Percentiles rank a stretch among this genome's conserved stretches.
These are phyloP conservation scores for Gossypioides kirkii DNA, from an alignment of 345 rosid genomes.

Conservation along the genomic window DNA sequence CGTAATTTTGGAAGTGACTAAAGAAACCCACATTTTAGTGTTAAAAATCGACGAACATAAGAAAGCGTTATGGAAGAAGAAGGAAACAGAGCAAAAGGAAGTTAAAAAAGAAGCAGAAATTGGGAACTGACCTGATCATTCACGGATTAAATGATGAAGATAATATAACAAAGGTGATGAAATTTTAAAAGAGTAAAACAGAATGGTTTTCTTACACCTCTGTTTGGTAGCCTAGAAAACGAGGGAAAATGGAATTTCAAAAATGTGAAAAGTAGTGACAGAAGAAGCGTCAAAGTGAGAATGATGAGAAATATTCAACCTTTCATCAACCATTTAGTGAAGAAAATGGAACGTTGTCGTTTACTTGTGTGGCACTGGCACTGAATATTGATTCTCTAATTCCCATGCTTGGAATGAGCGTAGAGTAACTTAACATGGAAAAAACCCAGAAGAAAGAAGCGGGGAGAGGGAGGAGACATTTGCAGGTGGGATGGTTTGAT, in stretches of 20 bases:
- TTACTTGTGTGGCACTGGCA: no score
- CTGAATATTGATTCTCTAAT: no score
- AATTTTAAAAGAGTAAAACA: not conserved
- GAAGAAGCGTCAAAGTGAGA: no score
- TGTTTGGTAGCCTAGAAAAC: slow-evolving; percentile 7
- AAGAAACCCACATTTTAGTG: slow-evolving; percentile 2
- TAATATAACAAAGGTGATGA: not conserved
- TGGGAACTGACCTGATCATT: no score
- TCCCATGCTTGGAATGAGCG: no score
- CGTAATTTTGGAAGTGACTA: not conserved
- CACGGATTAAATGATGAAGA: not conserved
- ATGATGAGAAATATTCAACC: no score
- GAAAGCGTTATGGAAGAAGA: not conserved
- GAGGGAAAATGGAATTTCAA: slow-evolving; percentile 7
- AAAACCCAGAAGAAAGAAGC: no score
- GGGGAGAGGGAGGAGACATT: no score
- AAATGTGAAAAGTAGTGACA: not conserved
- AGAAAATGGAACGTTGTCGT: no score
- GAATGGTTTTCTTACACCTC: not conserved
- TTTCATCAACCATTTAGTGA: no score
- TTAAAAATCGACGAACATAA: not conserved
- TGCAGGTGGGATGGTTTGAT: no score
- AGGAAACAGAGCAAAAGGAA: not conserved
- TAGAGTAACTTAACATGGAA: no score
- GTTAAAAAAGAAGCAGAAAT: not conserved